phyloP scores from a whole-genome alignment of 331 rosid species.

The Malus hybrid region DNA sequence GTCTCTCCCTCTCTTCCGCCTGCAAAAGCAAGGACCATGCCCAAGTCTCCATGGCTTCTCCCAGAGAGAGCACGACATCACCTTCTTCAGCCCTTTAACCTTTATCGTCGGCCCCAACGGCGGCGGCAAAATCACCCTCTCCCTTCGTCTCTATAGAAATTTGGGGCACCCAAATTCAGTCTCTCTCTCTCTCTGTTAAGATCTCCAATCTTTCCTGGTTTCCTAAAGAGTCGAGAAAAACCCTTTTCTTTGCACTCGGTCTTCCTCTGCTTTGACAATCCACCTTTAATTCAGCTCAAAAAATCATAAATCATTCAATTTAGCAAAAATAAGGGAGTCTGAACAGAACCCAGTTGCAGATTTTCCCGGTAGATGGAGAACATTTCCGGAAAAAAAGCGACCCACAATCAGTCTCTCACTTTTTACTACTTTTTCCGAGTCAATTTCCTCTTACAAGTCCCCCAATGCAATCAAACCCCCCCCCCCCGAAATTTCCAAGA shows the following conservation, averaged over 20 bases:
- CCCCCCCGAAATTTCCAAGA: slow-evolving; percentile 24
- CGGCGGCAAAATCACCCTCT: too few species aligned
- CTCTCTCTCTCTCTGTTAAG: background rate
- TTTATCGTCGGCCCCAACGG: too few species aligned
- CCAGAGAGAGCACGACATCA: too few species aligned
- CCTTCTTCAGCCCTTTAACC: too few species aligned
- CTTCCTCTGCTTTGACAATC: background rate
- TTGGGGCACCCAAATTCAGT: background rate
- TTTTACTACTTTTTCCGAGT: slow-evolving; percentile 32
- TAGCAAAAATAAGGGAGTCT: background rate
- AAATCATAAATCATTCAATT: background rate
- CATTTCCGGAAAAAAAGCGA: slow-evolving; percentile 23
- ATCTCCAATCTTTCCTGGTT: slow-evolving; percentile 10
- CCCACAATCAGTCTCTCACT: slow-evolving; percentile 38
- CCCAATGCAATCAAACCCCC: slow-evolving; percentile 26
- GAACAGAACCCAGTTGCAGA: slow-evolving; percentile 1
- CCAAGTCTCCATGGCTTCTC: too few species aligned
- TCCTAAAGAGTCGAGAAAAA: background rate
- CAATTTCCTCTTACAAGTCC: slow-evolving; percentile 22
- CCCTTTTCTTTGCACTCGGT: background rate
- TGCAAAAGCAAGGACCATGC: too few species aligned
- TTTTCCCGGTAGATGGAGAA: slow-evolving; percentile 26
- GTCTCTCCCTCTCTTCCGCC: too few species aligned
- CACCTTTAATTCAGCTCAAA: background rate
- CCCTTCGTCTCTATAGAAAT: too few species aligned